phyloP scores from a whole-genome alignment of 2,329 filamentous ascomycete species.

The Venturia nashicola region DNA sequence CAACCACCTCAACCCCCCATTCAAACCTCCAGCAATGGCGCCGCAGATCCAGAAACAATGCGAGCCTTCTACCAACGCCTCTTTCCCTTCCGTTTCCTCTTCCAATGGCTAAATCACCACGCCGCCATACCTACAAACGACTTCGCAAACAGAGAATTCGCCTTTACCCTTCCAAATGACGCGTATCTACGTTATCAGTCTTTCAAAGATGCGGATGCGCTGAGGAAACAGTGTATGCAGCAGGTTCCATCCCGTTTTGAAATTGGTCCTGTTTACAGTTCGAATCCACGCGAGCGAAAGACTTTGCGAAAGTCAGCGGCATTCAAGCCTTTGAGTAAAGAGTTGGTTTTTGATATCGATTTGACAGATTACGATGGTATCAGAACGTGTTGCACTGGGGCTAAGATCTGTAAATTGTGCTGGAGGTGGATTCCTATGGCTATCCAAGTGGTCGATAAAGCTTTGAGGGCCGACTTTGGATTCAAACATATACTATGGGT shows the following conservation, averaged over 20 bases:
- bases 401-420: conserved; percentile 86
- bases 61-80: conserved; percentile 89
- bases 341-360: conserved; percentile 98
- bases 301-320: conserved; percentile 65
- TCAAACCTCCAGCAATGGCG: conserved; percentile 11
- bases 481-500: conserved; percentile 98
- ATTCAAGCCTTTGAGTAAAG: conserved; percentile 81
- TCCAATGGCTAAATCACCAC: conserved; percentile 96
- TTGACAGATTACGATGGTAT: conserved; percentile 98
- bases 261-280: conserved; percentile 92
- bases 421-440: conserved; percentile 98
- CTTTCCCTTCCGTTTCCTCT: conserved; percentile 88
- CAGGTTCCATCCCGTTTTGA: conserved; percentile 91
- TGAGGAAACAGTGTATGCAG: conserved; percentile 75
- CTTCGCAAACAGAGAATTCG: conserved; percentile 89
- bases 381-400: conserved; percentile 85
- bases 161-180: conserved; percentile 86
- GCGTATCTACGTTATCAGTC: conserved; percentile 88
- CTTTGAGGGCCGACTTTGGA: conserved; percentile 85
- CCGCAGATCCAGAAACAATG: conserved; percentile 72
- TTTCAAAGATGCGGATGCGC: conserved; percentile 52
- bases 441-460: conserved; percentile 81
- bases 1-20: conserved; percentile 13
- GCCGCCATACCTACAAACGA: conserved; percentile 65
- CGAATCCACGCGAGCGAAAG: conserved; percentile 90